These are phyloP conservation scores for Acacia melanoxylon DNA, from an alignment of 306 rosid genomes.

Conservation along the genomic window DNA sequence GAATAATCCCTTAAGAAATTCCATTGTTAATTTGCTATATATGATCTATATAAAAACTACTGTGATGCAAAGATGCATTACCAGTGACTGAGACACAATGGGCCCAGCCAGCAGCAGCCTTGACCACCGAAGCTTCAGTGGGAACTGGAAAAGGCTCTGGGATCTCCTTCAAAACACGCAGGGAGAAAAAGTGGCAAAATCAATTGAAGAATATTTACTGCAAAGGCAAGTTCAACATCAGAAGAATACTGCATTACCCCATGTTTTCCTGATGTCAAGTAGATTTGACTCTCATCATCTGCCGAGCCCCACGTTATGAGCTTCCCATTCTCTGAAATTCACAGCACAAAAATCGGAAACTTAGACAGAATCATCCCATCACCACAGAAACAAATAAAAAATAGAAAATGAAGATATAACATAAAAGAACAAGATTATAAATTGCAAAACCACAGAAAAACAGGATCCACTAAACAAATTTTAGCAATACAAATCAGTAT, in stretches of 20 bases:
- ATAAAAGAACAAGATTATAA: neutral
- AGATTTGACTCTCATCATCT: conserved; percentile 75
- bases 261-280: conserved; percentile 69
- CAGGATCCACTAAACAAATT: neutral
- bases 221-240: conserved; percentile 21
- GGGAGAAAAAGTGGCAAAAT: conserved; percentile 45
- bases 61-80: conserved; percentile 23
- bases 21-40: neutral
- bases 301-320: conserved; percentile 85
- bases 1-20: neutral
- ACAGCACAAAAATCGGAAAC: conserved; percentile 8
- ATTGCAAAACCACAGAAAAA: neutral
- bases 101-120: conserved; percentile 95
- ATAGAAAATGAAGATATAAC: neutral
- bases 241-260: conserved; percentile 65
- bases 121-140: conserved; percentile 58
- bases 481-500: neutral
- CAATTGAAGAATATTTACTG: conserved; percentile 41
- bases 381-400: neutral
- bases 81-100: conserved; percentile 80
- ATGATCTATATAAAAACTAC: neutral
- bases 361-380: neutral
- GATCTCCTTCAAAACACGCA: conserved; percentile 66
- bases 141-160: conserved; percentile 76
- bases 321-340: conserved; percentile 62